Evolutionary conservation across 352 stramenopile genomes (phyloP), one percentile per base, ranked within the genome.

Genomic region (Globisporangium lucens): DNA sequence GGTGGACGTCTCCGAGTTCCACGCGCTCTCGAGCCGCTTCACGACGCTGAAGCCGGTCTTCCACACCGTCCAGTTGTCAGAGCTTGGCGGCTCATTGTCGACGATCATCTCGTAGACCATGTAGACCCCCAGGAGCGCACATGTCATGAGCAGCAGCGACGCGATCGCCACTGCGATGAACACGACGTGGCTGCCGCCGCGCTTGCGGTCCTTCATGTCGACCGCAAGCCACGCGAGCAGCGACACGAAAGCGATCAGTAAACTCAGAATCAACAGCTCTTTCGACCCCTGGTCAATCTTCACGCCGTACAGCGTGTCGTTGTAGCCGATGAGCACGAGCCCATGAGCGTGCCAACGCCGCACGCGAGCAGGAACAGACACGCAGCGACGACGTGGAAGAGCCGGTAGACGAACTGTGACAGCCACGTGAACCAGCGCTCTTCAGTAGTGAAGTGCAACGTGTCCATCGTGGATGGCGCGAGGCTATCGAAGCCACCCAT

Each of bases 381-480:
- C 6, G 71, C 59, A 1, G 60, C 71, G 22, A 74, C 67, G 1
- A 70, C 30, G 30, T 77, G 74, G 51, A 78, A 89, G 10, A 80
- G 58, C 24, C 69, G 65, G 7, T 84, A 71, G 7, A 81, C 65
- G 27, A 87, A 89, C 3, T 75, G 77, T 30, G 71, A 58, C 7
- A 90, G 73, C 83, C 83, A 94, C 47, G 77, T 76, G 66, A 88
- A 92, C 81, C 85, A 94, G 17, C 83, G 80, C 67, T 94, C 85
- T 58, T 94, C 85, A 2, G 85, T 90, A 36, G 85, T 94, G 2
- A 77, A 65, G 49, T 89, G 83, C 0, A 66, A 69, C 0, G 64
- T 70, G n/a, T 78, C 76, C 15, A 91, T 73, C n/a, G 78, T 77
- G 27, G 80, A 89, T 1, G 64, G 52, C n/a, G 67, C 67, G 3